Evolutionary conservation across 2,329 filamentous ascomycete genomes (phyloP).

Genomic region (Epichloe typhina): DNA sequence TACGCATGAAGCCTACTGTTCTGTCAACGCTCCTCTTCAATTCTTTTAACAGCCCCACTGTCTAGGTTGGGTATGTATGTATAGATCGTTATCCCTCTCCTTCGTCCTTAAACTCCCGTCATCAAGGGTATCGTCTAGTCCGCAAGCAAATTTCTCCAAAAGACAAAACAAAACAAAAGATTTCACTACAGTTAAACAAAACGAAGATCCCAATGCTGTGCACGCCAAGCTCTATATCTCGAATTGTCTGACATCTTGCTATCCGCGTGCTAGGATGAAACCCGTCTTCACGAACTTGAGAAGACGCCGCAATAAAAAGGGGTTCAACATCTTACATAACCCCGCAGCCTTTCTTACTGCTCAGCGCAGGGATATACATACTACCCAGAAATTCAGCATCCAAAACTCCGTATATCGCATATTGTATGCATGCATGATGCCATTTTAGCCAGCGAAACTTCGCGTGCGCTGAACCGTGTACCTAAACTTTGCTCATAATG

Average conservation of each 20-base stretch:
- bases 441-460: neutral
- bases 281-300: no score
- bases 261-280: no score
- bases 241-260: no score
- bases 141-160: neutral
- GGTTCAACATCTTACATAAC: no score
- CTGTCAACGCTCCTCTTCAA: neutral
- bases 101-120: neutral
- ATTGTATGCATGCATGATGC: neutral
- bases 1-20: no score
- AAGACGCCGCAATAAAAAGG: no score
- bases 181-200: no score
- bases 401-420: neutral
- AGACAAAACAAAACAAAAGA: neutral
- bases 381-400: neutral
- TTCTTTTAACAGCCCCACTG: neutral
- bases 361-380: no score
- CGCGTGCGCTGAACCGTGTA: neutral
- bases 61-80: neutral
- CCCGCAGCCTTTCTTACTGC: no score
- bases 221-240: no score
- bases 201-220: no score
- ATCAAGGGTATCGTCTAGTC: neutral
- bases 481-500: no score
- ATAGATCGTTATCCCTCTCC: neutral